A percentile compares a stretch with the other conserved stretches of the same genome.
Conservation (phyloP, 2,329 filamentous ascomycete genomes). For the Hymenoscyphus occultus region DNA sequence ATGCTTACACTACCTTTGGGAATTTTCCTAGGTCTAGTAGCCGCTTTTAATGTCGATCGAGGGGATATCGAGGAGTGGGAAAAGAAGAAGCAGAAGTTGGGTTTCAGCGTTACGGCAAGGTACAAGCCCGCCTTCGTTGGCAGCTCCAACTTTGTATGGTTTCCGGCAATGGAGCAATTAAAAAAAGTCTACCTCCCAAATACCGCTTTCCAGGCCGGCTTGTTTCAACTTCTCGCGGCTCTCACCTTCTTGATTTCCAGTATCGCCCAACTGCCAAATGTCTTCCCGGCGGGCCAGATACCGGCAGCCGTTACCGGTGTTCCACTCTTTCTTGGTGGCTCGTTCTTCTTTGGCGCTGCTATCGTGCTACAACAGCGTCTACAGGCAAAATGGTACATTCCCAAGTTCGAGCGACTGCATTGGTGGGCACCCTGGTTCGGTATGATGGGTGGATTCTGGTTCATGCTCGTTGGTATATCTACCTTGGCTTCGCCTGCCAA, state of each 20-base stretch:
- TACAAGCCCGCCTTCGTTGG: constrained; percentile 10
- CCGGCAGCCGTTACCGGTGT: neutral
- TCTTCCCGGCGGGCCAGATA: neutral
- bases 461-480: constrained; percentile 3
- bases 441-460: constrained; percentile 1
- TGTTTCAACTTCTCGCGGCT: constrained; percentile 7
- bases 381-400: constrained; percentile 10
- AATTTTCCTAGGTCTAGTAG: constrained; percentile 2
- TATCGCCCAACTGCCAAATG: neutral
- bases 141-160: constrained; percentile 8
- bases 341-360: neutral
- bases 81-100: constrained; percentile 1
- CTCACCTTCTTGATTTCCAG: constrained; percentile 5
- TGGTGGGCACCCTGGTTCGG: constrained; percentile 7
- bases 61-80: constrained; percentile 3
- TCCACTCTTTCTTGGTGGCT: constrained; percentile 3
- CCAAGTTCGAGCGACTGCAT: constrained; percentile 4
- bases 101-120: neutral
- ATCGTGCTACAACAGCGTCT: constrained; percentile 1
- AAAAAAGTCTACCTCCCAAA: constrained; percentile 8
- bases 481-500: neutral
- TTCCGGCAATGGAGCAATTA: constrained; percentile 1
- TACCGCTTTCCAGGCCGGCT: constrained; percentile 9
- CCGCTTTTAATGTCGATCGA: constrained; percentile 10
- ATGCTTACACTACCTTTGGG: neutral